A percentile compares a stretch with the other conserved stretches of the same genome.
These are phyloP conservation scores for Melocanna baccifera DNA, from an alignment of 176 grass and related monocot species.

Conservation along the genomic window DNA sequence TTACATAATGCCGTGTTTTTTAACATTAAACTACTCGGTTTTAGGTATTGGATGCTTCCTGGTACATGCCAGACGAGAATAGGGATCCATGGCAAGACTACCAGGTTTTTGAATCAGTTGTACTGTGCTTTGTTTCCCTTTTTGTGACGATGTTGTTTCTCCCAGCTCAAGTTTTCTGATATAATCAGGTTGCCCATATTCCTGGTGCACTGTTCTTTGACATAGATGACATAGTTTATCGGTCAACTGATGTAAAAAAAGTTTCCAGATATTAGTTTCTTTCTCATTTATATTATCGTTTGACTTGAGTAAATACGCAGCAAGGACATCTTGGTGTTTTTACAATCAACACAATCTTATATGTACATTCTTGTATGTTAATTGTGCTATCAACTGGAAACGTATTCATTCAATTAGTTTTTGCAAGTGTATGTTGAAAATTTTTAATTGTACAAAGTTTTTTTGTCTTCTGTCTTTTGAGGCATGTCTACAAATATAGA, in stretches of 20 bases:
- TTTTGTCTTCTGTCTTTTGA: background rate
- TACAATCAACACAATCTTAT: background rate
- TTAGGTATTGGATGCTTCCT: constrained; percentile 93
- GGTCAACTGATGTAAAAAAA: constrained; percentile 59
- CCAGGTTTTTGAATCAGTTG: constrained; percentile 48
- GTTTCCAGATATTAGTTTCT: background rate
- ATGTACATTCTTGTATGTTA: background rate
- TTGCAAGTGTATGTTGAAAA: background rate
- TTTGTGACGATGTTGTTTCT: constrained; percentile 4
- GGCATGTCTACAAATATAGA: background rate
- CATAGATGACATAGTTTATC: constrained; percentile 71
- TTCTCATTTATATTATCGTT: background rate
- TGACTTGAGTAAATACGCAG: background rate
- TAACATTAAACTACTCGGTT: background rate
- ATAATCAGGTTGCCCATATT: constrained; percentile 64
- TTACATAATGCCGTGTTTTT: background rate
- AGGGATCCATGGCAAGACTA: constrained; percentile 76
- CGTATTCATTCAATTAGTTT: background rate
- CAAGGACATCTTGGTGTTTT: background rate
- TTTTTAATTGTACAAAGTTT: background rate
- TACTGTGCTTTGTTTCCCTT: background rate
- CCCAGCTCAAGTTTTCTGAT: constrained; percentile 35
- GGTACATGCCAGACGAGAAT: constrained; percentile 85
- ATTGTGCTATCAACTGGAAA: background rate
- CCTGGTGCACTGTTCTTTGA: constrained; percentile 81